phyloP scores from a whole-genome alignment of 2,329 filamentous ascomycete species.

The Pseudogymnoascus pannorum region DNA sequence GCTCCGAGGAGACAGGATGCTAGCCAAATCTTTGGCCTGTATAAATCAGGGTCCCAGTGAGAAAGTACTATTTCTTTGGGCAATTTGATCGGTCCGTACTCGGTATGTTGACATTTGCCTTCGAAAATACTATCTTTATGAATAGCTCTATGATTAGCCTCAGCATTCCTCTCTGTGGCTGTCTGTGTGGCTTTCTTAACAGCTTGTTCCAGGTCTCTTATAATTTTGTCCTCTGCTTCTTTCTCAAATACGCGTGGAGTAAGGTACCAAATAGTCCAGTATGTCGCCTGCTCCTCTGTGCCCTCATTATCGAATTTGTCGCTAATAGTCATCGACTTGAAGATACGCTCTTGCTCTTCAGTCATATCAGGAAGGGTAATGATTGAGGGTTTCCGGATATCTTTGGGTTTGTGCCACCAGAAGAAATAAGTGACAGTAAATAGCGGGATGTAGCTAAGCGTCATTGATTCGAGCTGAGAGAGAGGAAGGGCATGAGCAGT shows the following conservation, averaged over 20 bases:
- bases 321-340: slow-evolving; percentile 25
- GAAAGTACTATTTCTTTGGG: slow-evolving; percentile 13
- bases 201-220: background rate
- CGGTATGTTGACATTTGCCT: slow-evolving; percentile 21
- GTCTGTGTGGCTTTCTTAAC: background rate
- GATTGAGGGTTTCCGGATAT: slow-evolving; percentile 28
- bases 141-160: background rate
- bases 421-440: slow-evolving; percentile 30
- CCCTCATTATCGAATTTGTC: slow-evolving; percentile 26
- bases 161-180: background rate
- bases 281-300: slow-evolving; percentile 19
- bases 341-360: slow-evolving; percentile 17
- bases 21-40: slow-evolving; percentile 21
- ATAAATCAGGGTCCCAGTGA: slow-evolving; percentile 18
- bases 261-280: slow-evolving; percentile 26
- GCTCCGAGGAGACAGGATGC: slow-evolving; percentile 20
- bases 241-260: slow-evolving; percentile 29
- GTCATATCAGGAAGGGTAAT: slow-evolving; percentile 26
- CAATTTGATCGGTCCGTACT: background rate
- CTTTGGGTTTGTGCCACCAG: slow-evolving; percentile 33
- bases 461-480: slow-evolving; percentile 31
- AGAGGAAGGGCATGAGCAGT: slow-evolving; percentile 27
- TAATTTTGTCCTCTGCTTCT: slow-evolving; percentile 18
- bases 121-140: slow-evolving; percentile 13
- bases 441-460: slow-evolving; percentile 31